These are phyloP conservation scores for Gossypium trilobum DNA, from an alignment of 441 rosid genomes.

Conservation along the genomic window DNA sequence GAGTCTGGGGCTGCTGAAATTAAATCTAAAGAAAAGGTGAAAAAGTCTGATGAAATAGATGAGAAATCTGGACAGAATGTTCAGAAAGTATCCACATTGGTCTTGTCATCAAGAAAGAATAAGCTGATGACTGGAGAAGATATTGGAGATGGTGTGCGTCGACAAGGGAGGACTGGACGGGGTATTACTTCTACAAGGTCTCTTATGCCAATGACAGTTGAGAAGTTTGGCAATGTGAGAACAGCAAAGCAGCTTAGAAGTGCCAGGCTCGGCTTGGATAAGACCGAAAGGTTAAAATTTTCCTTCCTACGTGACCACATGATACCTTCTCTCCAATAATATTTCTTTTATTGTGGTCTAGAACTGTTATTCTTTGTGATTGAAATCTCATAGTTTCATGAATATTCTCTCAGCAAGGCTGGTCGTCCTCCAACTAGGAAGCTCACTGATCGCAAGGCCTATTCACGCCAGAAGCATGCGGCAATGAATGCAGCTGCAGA, in stretches of 20 bases:
- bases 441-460: constrained; percentile 88
- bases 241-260: constrained; percentile 84
- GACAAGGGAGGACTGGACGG: constrained; percentile 84
- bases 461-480: constrained; percentile 66
- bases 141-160: constrained; percentile 67
- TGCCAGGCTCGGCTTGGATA: constrained; percentile 71
- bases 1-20: constrained; percentile 72
- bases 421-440: constrained; percentile 92
- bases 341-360: constrained; percentile 7
- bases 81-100: constrained; percentile 56
- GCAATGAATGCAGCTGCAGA: constrained; percentile 51
- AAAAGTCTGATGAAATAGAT: constrained; percentile 63
- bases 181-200: constrained; percentile 59
- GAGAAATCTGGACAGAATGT: constrained; percentile 54
- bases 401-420: constrained; percentile 52
- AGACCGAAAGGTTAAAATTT: constrained; percentile 59
- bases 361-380: constrained; percentile 10
- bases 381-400: constrained; percentile 26
- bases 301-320: neutral
- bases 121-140: constrained; percentile 61
- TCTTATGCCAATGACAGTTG: constrained; percentile 47
- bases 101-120: constrained; percentile 67
- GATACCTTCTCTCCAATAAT: neutral
- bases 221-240: constrained; percentile 66
- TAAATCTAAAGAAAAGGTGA: constrained; percentile 66